A percentile compares a stretch with the other conserved stretches of the same genome.
Conservation (phyloP, 129 eudicot genomes). For the Saussurea involucrata region DNA sequence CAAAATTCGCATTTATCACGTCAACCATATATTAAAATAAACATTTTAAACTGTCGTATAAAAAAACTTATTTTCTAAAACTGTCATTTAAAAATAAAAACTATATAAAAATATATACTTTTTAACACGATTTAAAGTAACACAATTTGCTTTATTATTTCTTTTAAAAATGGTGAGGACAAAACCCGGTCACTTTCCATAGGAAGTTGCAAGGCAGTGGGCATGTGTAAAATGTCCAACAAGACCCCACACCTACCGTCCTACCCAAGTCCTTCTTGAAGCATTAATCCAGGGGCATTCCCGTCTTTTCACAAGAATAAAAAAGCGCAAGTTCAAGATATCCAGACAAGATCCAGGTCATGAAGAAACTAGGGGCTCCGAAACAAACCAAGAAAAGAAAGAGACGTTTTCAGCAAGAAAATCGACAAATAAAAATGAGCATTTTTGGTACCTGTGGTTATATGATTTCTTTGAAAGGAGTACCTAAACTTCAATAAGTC, state of each 20-base stretch:
- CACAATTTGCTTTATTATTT: neutral
- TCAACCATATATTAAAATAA: neutral
- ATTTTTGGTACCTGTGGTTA: too few species aligned
- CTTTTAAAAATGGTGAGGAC: neutral
- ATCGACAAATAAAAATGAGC: neutral
- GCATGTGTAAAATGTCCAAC: constrained; percentile 19
- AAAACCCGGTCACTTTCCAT: constrained; percentile 16
- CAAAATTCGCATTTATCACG: neutral
- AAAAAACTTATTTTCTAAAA: neutral
- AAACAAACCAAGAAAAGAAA: constrained; percentile 15
- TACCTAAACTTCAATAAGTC: too few species aligned
- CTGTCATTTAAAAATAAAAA: neutral
- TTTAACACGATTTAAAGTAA: neutral
- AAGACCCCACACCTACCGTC: constrained; percentile 27
- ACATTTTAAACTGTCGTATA: too few species aligned
- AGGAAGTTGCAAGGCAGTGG: constrained; percentile 31
- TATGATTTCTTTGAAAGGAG: too few species aligned
- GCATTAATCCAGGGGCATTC: neutral
- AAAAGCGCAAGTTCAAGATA: constrained; percentile 7
- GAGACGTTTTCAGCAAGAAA: constrained; percentile 28
- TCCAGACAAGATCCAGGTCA: constrained; percentile 30
- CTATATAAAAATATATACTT: neutral
- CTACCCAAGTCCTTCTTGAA: neutral
- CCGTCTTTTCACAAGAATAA: neutral
- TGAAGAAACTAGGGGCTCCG: constrained; percentile 15